Percentiles rank a stretch among this genome's conserved stretches.
These are phyloP conservation scores for Agastache rugosa DNA, from an alignment of 257 asterid genomes.

Conservation along the genomic window DNA sequence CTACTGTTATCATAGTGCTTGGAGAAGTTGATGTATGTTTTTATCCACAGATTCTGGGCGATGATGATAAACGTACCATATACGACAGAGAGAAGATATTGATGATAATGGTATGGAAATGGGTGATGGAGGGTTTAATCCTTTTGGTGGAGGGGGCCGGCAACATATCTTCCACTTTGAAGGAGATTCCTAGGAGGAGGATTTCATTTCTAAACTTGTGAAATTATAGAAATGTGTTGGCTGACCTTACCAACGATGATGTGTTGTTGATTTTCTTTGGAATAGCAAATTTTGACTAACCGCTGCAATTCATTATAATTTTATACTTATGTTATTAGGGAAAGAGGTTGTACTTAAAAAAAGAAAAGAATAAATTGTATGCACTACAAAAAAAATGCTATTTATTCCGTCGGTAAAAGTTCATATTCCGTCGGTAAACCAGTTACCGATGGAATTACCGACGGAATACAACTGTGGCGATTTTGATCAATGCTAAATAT, in stretches of 20 bases:
- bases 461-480: no score
- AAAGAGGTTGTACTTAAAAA: slow-evolving; percentile 35
- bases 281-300: slow-evolving; percentile 42
- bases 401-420: no score
- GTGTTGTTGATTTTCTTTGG: slow-evolving; percentile 35
- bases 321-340: slow-evolving; percentile 20
- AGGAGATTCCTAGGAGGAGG: slow-evolving; percentile 80
- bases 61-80: slow-evolving; percentile 83
- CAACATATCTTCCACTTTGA: slow-evolving; percentile 86
- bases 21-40: background rate
- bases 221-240: slow-evolving; percentile 13
- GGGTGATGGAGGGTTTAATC: slow-evolving; percentile 90
- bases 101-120: slow-evolving; percentile 72
- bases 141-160: slow-evolving; percentile 86
- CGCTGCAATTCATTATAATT: slow-evolving; percentile 28
- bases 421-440: no score
- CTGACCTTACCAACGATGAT: slow-evolving; percentile 25
- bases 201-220: slow-evolving; percentile 61
- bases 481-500: no score
- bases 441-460: no score
- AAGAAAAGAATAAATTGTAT: slow-evolving; percentile 34
- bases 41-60: slow-evolving; percentile 70
- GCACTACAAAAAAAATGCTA: no score
- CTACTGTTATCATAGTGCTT: background rate
- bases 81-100: slow-evolving; percentile 82